Percentiles rank a stretch among this genome's conserved stretches.
Evolutionary conservation across 129 eudicot species (phyloP).

Genomic region (Calendula officinalis): DNA sequence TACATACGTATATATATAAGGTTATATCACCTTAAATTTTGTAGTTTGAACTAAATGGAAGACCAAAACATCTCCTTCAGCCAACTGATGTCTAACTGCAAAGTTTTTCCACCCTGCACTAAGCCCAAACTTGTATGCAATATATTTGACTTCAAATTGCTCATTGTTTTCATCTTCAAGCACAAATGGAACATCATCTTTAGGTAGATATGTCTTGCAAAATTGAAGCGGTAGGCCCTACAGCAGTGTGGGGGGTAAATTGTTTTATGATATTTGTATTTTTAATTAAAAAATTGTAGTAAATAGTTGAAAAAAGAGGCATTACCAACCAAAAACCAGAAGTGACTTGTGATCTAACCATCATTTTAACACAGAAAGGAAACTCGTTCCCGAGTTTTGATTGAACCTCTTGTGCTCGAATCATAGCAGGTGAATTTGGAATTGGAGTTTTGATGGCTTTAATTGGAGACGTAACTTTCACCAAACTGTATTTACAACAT

Average conservation of each 20-base stretch:
- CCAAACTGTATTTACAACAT: conserved; percentile 14
- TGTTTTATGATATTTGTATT: not conserved
- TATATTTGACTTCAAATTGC: conserved; percentile 52
- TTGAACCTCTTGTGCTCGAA: conserved; percentile 53
- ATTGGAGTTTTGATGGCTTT: conserved; percentile 23
- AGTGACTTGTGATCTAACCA: conserved; percentile 67
- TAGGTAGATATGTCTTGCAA: conserved; percentile 54
- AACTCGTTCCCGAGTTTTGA: conserved; percentile 46
- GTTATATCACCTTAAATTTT: conserved; percentile 56
- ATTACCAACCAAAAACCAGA: conserved; percentile 76
- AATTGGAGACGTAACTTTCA: conserved; percentile 28
- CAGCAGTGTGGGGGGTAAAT: not conserved
- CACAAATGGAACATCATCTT: conserved; percentile 32
- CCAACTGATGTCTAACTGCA: conserved; percentile 52
- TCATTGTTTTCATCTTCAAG: conserved; percentile 66
- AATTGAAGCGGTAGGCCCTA: conserved; percentile 76
- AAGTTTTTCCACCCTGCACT: conserved; percentile 89
- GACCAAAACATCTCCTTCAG: conserved; percentile 67
- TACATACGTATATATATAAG: not conserved
- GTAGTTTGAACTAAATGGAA: conserved; percentile 46
- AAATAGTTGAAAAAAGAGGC: conserved; percentile 7
- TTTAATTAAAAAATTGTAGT: not conserved
- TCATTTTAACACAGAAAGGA: conserved; percentile 52
- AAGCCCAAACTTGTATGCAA: conserved; percentile 54
- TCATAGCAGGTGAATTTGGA: conserved; percentile 42